Evolutionary conservation across 2,329 filamentous ascomycete genomes (phyloP), one percentile per base, ranked within the genome.

Genomic region (Ustilaginoidea virens): DNA sequence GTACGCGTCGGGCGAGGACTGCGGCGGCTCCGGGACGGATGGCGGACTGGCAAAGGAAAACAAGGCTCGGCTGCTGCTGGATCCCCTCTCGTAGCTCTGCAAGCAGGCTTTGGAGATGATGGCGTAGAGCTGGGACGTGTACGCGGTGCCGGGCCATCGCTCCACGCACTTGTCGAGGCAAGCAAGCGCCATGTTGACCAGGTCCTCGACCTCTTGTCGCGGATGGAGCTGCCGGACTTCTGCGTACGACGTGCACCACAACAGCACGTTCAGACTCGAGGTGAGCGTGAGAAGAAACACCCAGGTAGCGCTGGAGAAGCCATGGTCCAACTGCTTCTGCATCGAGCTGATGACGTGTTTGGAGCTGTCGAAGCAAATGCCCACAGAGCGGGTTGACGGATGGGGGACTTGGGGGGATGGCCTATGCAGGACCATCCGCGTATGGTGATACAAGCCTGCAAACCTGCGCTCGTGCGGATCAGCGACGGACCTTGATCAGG

Each of bases 371-470:
- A 80, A 94, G 48, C 86, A 96, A 40, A 74, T 76, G 18, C 69
- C 58, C 1, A 87, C 87, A 1, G 86, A 83, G n/a, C 67, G 57
- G 6, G 77, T 52, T 0, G 83, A 86, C 0, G 90, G 90, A 36
- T 80, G 76, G 0, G 87, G 81, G 3, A 96, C 74, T 49, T 96
- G 90, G 1, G 90, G 90, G 1, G 83, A 93, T 1, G 90, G 90
- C 3, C 90, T 71, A 49, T 83, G 90, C 39, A 96, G 66, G 41
- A 86, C 80, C 25, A 93, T 73, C 14, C 92, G 63, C 73, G 94
- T 87, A 26, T 81, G 82, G 47, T 94, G 85, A 50, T 80, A 85
- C 38, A 80, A 67, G 11, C 66, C 63, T 8, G 58, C 60, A 41
- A 77, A 76, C 69, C 72, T 76, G 41, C 5, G 7, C 10, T 25